A percentile compares a stretch with the other conserved stretches of the same genome.
These are phyloP conservation scores for Colletotrichum magnum DNA, from an alignment of 2,329 filamentous ascomycete genomes.

Conservation along the genomic window DNA sequence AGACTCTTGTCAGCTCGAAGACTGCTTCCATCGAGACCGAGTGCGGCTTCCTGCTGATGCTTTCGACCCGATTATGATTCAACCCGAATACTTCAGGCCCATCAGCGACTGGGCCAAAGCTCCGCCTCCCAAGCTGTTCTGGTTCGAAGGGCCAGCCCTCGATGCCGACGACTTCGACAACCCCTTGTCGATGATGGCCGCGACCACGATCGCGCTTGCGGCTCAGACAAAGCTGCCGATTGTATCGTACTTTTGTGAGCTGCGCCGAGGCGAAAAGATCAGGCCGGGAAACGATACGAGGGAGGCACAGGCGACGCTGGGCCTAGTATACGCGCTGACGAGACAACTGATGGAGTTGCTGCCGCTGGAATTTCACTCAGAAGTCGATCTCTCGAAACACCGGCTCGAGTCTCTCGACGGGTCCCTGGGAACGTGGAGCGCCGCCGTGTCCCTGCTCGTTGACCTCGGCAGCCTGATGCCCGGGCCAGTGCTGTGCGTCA, in stretches of 20 bases:
- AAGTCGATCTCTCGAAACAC: background rate
- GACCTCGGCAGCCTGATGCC: background rate
- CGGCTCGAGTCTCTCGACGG: conserved; percentile 6
- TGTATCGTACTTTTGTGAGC: conserved; percentile 43
- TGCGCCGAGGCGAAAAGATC: background rate
- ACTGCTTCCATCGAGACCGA: conserved; percentile 10
- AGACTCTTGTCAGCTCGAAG: background rate
- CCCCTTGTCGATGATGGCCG: conserved; percentile 32
- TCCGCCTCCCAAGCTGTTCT: background rate
- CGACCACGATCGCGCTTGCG: conserved; percentile 24
- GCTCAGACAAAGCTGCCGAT: conserved; percentile 9
- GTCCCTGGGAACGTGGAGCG: background rate
- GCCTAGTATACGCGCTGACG: conserved; percentile 26
- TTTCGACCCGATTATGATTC: background rate
- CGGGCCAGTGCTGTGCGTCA: conserved; percentile 4
- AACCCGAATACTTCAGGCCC: background rate
- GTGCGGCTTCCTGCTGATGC: background rate
- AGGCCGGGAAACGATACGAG: background rate
- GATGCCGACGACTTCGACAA: conserved; percentile 19
- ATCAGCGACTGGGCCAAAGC: conserved; percentile 3
- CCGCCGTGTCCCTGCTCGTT: background rate
- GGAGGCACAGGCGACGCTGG: conserved; percentile 13
- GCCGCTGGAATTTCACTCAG: conserved; percentile 19
- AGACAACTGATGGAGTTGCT: conserved; percentile 40
- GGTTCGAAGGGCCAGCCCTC: conserved; percentile 34